These are phyloP conservation scores for Fusarium sp. DNA, from an alignment of 2,329 filamentous ascomycete genomes.

Conservation along the genomic window DNA sequence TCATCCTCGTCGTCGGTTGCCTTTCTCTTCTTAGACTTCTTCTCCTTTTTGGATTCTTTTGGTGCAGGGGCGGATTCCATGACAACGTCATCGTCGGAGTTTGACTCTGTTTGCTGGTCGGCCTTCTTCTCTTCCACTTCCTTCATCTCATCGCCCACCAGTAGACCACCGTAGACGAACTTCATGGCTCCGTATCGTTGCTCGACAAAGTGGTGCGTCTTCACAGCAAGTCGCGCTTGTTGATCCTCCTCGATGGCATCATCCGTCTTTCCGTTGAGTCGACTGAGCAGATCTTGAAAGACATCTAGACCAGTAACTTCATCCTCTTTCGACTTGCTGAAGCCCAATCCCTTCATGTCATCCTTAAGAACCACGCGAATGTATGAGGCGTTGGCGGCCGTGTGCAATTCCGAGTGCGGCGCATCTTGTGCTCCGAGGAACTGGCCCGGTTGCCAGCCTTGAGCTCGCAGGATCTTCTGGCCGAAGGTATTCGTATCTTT, in stretches of 20 bases:
- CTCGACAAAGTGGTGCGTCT: constrained; percentile 78
- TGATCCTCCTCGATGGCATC: constrained; percentile 76
- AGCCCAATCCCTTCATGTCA: constrained; percentile 89
- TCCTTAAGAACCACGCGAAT: constrained; percentile 89
- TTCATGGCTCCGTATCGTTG: constrained; percentile 82
- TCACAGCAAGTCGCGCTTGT: constrained; percentile 73
- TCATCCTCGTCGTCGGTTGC: constrained; percentile 51
- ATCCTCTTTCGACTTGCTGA: constrained; percentile 77
- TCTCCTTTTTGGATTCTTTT: constrained; percentile 51
- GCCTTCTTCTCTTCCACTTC: constrained; percentile 42
- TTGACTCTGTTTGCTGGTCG: constrained; percentile 13
- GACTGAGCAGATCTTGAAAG: constrained; percentile 85
- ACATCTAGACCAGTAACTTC: constrained; percentile 86
- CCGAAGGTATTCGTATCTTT: constrained; percentile 85
- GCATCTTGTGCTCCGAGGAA: constrained; percentile 83
- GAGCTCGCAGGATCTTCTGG: constrained; percentile 85
- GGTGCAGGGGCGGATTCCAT: constrained; percentile 34
- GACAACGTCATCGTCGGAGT: constrained; percentile 32
- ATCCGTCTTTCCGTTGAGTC: constrained; percentile 88
- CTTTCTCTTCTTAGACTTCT: constrained; percentile 62
- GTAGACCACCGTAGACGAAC: constrained; percentile 86
- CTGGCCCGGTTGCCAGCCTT: constrained; percentile 90
- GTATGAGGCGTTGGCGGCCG: constrained; percentile 82
- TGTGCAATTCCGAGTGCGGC: constrained; percentile 79
- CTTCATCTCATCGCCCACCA: constrained; percentile 67